Evolutionary conservation across 768 basidiomycete species (phyloP), one percentile per base, ranked within the genome.

Genomic region (Lactifluus echinatus): DNA sequence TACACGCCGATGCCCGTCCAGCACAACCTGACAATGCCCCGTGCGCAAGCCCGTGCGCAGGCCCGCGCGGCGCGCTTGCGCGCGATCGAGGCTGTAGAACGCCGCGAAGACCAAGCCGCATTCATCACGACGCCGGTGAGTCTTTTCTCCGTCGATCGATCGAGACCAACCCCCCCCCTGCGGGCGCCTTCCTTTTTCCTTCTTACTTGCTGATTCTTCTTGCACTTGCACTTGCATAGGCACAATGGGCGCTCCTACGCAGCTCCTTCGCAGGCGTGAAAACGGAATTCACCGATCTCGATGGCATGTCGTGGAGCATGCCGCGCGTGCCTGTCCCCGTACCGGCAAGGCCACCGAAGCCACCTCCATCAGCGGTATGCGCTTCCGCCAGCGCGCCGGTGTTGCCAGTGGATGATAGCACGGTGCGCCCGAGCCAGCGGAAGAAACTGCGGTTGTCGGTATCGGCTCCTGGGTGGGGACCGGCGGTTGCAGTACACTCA

Each of bases 281-380:
- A 59, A 76, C 77, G 8, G 82, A 84, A 60, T 84, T 83, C 63
- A 72, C 74, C 54, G 82, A 84, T 66, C 73, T 84, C 15, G 82
- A 84, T 53, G 82, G 82, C 0, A 68, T 80, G 34, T 73, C 75
- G 36, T 81, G 81, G 81, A 67, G n/a, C 74, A 17, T n/a, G n/a
- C n/a, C n/a, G n/a, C n/a, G n/a, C n/a, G 70, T n/a, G 37, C 19
- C 14, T 26, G n/a, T 34, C 3, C 43, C 21, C 23, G 52, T 45
- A 31, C 7, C 26, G 1, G 21, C 11, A 14, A 33, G 48, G 31
- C 6, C 17, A 12, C 14, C 10, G 2, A n/a, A 23, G 36, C 11
- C n/a, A 19, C 12, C 36, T n/a, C 39, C 17, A 11, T 21, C 46
- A 14, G 37, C 29, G 15, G 12, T 53, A 8, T 53, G 39, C 3